Evolutionary conservation across 2,329 filamentous ascomycete species (phyloP).

Genomic region (Fusarium sp.): DNA sequence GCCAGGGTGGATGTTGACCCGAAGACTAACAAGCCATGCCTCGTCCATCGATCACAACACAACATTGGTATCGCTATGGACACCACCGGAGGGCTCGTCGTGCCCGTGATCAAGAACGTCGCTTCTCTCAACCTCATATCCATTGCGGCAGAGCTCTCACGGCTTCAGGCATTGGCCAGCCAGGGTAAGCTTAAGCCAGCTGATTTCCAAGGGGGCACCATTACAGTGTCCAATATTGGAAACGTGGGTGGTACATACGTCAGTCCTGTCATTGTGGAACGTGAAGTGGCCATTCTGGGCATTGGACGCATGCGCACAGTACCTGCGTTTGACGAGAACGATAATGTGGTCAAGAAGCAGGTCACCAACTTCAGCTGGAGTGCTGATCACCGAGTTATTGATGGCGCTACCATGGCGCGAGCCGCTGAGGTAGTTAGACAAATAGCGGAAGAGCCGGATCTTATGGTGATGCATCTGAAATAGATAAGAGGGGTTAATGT

Average conservation of each 20-base stretch:
- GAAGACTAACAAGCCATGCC: constrained; percentile 70
- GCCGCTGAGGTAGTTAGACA: constrained; percentile 83
- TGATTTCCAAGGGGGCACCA: constrained; percentile 87
- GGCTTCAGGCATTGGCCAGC: constrained; percentile 77
- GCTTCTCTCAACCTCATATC: constrained; percentile 78
- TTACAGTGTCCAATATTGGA: constrained; percentile 96
- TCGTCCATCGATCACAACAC: constrained; percentile 84
- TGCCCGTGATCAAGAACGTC: constrained; percentile 91
- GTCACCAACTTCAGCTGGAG: constrained; percentile 95
- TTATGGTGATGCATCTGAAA: constrained; percentile 84
- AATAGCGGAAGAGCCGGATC: constrained; percentile 84
- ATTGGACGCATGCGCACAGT: constrained; percentile 83
- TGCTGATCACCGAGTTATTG: constrained; percentile 92
- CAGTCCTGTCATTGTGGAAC: constrained; percentile 88
- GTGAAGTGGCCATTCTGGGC: constrained; percentile 91
- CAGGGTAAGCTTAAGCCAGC: constrained; percentile 77
- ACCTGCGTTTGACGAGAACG: constrained; percentile 75
- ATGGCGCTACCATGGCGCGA: constrained; percentile 93
- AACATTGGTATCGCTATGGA: constrained; percentile 98
- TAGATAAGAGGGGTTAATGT: constrained; percentile 52
- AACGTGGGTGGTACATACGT: constrained; percentile 94
- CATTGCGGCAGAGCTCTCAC: constrained; percentile 78
- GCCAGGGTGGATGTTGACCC: constrained; percentile 75
- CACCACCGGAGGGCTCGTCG: constrained; percentile 85
- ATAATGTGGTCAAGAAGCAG: constrained; percentile 76